Base-by-base conservation (phyloP, 169 alveolate species). In the Babesia ovata region DNA sequence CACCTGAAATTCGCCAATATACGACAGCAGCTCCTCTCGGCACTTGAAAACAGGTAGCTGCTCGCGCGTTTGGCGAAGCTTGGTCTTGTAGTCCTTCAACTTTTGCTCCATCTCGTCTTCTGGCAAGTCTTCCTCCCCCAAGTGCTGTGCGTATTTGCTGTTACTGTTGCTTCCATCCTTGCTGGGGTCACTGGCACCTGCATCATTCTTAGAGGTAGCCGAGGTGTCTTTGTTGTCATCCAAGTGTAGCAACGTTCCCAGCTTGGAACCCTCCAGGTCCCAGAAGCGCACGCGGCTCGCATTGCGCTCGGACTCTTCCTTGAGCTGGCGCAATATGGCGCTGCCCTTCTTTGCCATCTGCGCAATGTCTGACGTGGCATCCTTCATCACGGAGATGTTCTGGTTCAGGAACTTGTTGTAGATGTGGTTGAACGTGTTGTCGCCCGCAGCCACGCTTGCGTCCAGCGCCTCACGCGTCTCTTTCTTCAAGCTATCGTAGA, bases 321-420 rank as follows among this genome's bases (percentile, higher is more conserved):
- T 93, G 58, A 96, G 91, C 56, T 86, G 76, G 66, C 91, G 93
- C 71, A 97, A 84, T n/a, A 95, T 91, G 59, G 87, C 86, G 53
- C 98, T 94, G 39, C 99, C 99, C 79, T 95, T 94, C 92, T 97
- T 97, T 28, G 99, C 99, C 75, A 97, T 77, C 61, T 91, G 91
- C 36, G 98, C 99, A 89, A 98, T 95, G 88, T 98, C 99, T 44
- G 99, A 94, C 24, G 97, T 95, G 13, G 94, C 97, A 75, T 98
- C 99, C 86, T 96, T 97, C 16, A 98, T 99, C 3, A 97, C 95
- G 21, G 82, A 78, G 0, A 83, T 75, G 61, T 67, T 79, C 69
- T 73, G 94, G 78, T 48, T 88, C 52, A 79, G 82, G 70, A 57
- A 74, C 66, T 56, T 63, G 91, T 91, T 54, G 93, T 93, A 59